Conservation (phyloP, 2,329 filamentous ascomycete genomes). For the Diaporthe sp. region DNA sequence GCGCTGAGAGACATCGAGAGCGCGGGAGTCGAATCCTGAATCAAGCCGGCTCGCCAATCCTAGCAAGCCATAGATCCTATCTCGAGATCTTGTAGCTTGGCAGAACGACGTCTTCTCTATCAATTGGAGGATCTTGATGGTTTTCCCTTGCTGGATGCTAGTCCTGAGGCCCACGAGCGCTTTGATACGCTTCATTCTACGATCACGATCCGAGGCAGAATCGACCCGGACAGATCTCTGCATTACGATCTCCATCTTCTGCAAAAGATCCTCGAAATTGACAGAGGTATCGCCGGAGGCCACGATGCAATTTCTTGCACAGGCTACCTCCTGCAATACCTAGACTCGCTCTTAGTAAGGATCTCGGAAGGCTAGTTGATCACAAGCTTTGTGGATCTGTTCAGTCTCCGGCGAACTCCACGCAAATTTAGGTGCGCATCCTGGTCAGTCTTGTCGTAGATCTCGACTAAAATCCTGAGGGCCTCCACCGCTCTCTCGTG, state of each 20-base stretch:
- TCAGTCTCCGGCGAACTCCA: not conserved
- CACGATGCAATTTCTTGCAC: not conserved
- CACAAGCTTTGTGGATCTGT: not conserved
- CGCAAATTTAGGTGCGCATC: not conserved
- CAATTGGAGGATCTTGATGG: not conserved
- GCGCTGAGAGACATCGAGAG: not conserved
- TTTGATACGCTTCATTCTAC: not conserved
- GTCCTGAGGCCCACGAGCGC: not conserved
- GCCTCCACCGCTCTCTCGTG: accelerated
- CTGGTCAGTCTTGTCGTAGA: not conserved
- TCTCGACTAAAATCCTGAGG: not conserved
- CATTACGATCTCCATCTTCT: not conserved
- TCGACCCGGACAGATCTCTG: not conserved
- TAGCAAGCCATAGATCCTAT: not conserved
- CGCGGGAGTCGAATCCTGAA: not conserved
- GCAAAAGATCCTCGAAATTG: not conserved
- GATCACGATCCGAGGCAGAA: not conserved
- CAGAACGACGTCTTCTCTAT: not conserved
- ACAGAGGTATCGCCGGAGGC: not conserved
- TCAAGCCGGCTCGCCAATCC: not conserved
- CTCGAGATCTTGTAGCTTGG: not conserved
- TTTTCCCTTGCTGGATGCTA: not conserved
- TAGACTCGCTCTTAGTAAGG: not conserved
- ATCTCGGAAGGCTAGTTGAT: not conserved
- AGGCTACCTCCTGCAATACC: not conserved